Percentiles rank a stretch among this genome's conserved stretches.
These are phyloP conservation scores for Pythium pyrilobum DNA, from an alignment of 352 stramenopile species.

Conservation along the genomic window DNA sequence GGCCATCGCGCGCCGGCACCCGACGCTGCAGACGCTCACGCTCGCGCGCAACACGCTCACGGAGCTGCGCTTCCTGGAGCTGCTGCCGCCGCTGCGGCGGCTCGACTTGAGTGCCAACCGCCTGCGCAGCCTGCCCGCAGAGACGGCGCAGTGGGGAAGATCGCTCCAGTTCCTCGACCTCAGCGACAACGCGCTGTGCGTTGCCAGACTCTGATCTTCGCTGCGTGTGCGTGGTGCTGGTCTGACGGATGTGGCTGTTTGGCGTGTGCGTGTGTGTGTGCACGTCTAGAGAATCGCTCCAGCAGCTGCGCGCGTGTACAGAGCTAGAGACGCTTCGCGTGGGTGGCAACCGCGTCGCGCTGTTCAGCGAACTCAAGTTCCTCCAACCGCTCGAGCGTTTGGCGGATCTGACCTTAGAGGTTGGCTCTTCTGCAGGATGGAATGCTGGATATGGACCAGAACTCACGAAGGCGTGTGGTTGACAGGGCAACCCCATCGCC, in stretches of 20 bases:
- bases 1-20: conserved; percentile 57
- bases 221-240: not conserved
- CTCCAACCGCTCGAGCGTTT: conserved; percentile 42
- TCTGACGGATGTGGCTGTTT: not conserved
- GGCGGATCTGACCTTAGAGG: conserved; percentile 35
- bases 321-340: conserved; percentile 36
- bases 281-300: conserved; percentile 36
- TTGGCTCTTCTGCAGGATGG: not conserved
- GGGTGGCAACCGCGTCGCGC: conserved; percentile 34
- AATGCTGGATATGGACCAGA: not conserved
- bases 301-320: conserved; percentile 21
- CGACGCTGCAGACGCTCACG: conserved; percentile 55
- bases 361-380: conserved; percentile 53
- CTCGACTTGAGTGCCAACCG: conserved; percentile 61
- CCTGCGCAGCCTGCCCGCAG: conserved; percentile 29
- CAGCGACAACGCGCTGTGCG: conserved; percentile 49
- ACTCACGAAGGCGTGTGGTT: not conserved
- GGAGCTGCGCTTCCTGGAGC: conserved; percentile 41
- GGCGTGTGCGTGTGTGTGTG: not conserved
- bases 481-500: conserved; percentile 51
- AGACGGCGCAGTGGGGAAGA: conserved; percentile 30
- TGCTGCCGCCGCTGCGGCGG: conserved; percentile 41
- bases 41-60: conserved; percentile 52
- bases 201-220: not conserved
- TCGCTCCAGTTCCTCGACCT: conserved; percentile 44